Evolutionary conservation across 2,329 filamentous ascomycete species (phyloP).

Genomic region (Penicillium sp.): DNA sequence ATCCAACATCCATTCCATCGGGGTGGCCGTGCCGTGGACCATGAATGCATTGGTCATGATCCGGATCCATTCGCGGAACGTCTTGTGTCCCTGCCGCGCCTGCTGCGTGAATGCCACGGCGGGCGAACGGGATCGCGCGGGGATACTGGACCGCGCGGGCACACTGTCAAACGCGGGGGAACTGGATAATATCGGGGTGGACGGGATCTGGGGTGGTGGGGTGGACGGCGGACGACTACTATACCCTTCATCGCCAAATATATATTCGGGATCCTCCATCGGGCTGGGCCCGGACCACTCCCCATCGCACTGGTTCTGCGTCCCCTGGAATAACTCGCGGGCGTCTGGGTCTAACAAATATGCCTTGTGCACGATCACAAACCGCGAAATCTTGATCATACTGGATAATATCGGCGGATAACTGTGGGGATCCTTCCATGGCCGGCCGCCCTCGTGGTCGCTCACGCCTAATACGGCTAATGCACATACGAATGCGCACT

Average conservation of each 20-base stretch:
- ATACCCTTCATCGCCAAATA: background rate
- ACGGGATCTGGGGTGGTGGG: background rate
- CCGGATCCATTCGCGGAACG: background rate
- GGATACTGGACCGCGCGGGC: too few relatives aligned
- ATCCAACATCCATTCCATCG: background rate
- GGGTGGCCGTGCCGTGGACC: background rate
- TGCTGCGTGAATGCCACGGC: background rate
- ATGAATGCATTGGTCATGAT: background rate
- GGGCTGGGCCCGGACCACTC: background rate
- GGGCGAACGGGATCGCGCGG: background rate
- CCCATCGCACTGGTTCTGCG: background rate
- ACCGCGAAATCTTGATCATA: background rate
- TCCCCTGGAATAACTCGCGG: background rate
- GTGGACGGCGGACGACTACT: background rate
- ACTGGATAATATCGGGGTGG: background rate
- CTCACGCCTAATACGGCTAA: background rate
- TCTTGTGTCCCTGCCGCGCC: background rate
- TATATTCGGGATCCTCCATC: background rate
- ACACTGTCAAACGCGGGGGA: background rate
- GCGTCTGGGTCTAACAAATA: background rate
- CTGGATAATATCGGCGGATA: background rate
- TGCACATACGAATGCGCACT: background rate
- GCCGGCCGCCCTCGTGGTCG: background rate
- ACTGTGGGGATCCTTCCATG: background rate
- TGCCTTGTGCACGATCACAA: background rate